phyloP scores from a whole-genome alignment of 2,329 filamentous ascomycete species.

The Acrocalymma vagum region DNA sequence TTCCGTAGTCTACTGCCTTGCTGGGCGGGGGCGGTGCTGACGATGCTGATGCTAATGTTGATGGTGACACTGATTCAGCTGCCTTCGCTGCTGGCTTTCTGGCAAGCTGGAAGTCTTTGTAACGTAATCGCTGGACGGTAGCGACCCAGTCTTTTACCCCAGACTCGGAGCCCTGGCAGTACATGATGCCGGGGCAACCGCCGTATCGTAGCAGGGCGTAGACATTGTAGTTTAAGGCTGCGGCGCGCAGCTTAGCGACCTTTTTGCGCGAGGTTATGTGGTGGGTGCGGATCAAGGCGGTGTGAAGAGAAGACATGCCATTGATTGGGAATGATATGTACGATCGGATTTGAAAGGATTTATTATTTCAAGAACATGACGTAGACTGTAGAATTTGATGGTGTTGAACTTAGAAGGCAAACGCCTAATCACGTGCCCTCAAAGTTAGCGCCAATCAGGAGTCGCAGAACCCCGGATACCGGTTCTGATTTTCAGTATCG shows the following conservation, averaged over 20 bases:
- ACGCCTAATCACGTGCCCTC: constrained; percentile 36
- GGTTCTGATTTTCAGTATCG: constrained; percentile 14
- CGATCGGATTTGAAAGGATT: too few relatives aligned
- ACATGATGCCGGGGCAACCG: constrained; percentile 79
- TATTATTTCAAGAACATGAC: too few relatives aligned
- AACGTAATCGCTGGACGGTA: constrained; percentile 69
- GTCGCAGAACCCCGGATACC: constrained; percentile 22
- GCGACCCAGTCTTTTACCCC: constrained; percentile 71
- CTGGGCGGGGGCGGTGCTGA: too few relatives aligned
- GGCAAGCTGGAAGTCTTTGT: constrained; percentile 76
- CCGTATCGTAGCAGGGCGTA: constrained; percentile 73
- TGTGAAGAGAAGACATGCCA: constrained; percentile 48
- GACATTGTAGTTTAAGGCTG: constrained; percentile 67
- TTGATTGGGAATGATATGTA: too few relatives aligned
- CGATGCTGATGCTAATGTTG: neutral
- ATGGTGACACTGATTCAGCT: constrained; percentile 1
- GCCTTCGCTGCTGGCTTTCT: constrained; percentile 57
- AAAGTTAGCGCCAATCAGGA: constrained; percentile 29
- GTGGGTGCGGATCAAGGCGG: constrained; percentile 77
- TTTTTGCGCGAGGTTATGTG: constrained; percentile 86
- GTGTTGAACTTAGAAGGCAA: constrained; percentile 1
- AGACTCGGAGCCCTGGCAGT: constrained; percentile 70
- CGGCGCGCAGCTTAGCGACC: constrained; percentile 69
- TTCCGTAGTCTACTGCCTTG: constrained; percentile 35
- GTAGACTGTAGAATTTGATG: neutral